These are phyloP conservation scores for Cinnamomum chago DNA, from an alignment of 164 flowering plant genomes.

Conservation along the genomic window DNA sequence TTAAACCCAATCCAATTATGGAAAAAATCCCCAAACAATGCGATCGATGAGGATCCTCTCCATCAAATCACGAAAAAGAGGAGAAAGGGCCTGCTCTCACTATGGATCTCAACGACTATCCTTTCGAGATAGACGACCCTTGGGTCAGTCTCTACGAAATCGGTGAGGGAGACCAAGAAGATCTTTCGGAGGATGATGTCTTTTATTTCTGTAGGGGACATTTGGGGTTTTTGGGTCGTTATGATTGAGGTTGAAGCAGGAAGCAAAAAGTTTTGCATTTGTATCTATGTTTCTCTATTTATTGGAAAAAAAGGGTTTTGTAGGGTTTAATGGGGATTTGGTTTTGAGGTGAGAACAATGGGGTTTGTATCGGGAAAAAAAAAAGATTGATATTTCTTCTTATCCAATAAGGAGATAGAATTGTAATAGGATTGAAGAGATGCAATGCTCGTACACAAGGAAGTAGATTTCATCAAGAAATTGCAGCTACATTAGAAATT, in stretches of 20 bases:
- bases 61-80: constrained; percentile 60
- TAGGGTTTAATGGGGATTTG: no score
- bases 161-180: constrained; percentile 55
- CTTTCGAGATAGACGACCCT: constrained; percentile 62
- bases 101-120: constrained; percentile 80
- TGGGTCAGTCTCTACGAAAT: constrained; percentile 38
- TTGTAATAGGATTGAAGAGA: no score
- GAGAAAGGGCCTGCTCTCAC: constrained; percentile 58
- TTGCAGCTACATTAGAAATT: no score
- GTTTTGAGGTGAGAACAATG: no score
- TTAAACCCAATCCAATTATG: no score
- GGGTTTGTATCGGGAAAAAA: no score
- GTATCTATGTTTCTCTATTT: background rate
- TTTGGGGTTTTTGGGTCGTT: constrained; percentile 60
- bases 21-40: constrained; percentile 9
- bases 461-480: no score
- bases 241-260: constrained; percentile 15
- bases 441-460: no score
- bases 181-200: constrained; percentile 80
- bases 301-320: no score
- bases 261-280: background rate
- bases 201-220: constrained; percentile 62
- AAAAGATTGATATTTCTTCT: no score
- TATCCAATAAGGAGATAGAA: no score
- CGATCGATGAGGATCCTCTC: constrained; percentile 81